A percentile compares a stretch with the other conserved stretches of the same genome.
Evolutionary conservation across 148 eudicot species (phyloP).

Genomic region (Camellia lanceoleosa): DNA sequence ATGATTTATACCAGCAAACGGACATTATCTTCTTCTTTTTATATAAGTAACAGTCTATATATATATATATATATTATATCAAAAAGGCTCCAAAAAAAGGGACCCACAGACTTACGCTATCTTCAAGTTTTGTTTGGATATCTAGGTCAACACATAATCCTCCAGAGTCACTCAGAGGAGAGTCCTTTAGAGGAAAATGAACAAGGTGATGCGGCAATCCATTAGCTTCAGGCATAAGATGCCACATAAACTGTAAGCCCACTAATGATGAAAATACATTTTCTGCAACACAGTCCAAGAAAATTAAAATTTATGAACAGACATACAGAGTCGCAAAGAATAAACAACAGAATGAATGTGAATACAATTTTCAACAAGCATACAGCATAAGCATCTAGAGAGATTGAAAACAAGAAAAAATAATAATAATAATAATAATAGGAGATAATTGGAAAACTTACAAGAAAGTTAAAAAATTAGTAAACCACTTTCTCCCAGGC

Average conservation of each 20-base stretch:
- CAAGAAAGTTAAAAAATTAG: too few relatives aligned
- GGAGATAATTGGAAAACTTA: neutral
- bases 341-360: neutral
- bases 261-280: conserved; percentile 90
- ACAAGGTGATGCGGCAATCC: conserved; percentile 58
- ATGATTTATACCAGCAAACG: conserved; percentile 14
- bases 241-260: too few relatives aligned
- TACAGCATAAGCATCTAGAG: neutral
- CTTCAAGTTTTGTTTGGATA: conserved; percentile 78
- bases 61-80: too few relatives aligned
- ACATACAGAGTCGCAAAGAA: neutral
- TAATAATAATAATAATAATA: neutral
- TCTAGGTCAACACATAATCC: conserved; percentile 86
- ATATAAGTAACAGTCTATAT: too few relatives aligned
- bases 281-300: conserved; percentile 46
- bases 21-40: too few relatives aligned
- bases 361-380: neutral
- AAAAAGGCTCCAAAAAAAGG: too few relatives aligned
- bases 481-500: too few relatives aligned
- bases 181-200: conserved; percentile 79
- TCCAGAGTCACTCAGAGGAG: conserved; percentile 87
- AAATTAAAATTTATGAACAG: conserved; percentile 11
- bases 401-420: neutral
- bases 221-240: conserved; percentile 65
- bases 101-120: conserved; percentile 40